Base-by-base conservation (phyloP, 73 alveolate species). In the Loxodes magnus region DNA sequence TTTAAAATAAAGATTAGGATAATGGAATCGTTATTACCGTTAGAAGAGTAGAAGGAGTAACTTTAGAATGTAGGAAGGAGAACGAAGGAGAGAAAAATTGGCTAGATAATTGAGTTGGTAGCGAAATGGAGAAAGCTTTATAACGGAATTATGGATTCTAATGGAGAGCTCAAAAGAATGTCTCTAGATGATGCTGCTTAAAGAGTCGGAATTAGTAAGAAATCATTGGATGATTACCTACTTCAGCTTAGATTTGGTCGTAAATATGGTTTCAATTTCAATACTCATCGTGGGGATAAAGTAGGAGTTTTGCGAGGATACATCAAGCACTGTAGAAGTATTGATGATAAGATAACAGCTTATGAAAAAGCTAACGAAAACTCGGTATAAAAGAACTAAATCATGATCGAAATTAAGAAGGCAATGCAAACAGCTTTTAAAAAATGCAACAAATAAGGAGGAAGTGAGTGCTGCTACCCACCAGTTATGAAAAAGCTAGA, bases 31-130 rank as follows among this genome's bases (percentile, higher is more conserved):
- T n/a, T n/a, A n/a, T n/a, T n/a, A n/a, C n/a, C n/a, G n/a, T n/a
- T n/a, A n/a, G n/a, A n/a, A n/a, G n/a, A n/a, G n/a, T n/a, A n/a
- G n/a, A n/a, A n/a, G n/a, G 41, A 31, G 9, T 9, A 31, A 31
- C 12, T 9, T 31, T 9, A 31, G 12, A 69, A 69, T 21, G 31
- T 27, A 4, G 49, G 78, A 26, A 59, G 68, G 37, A 65, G 96
- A 62, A 87, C 94, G 21, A 93, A 91, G 58, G 99, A 93, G 68
- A 77, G 99, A 82, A 89, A 84, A 46, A 93, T 93, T 17, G 97
- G 98, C 19, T 90, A 75, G 52, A 89, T 93, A 22, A 74, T 93
- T 3, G 99, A 93, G 66, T 83, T 82, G 65, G 99, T 93, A 7
- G 79, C 89, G 28, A 79, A 78, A 4, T 93, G 99, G 99, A 76